Conservation (phyloP, 495 filamentous ascomycete genomes). For the Hypoxylon cercidicola region DNA sequence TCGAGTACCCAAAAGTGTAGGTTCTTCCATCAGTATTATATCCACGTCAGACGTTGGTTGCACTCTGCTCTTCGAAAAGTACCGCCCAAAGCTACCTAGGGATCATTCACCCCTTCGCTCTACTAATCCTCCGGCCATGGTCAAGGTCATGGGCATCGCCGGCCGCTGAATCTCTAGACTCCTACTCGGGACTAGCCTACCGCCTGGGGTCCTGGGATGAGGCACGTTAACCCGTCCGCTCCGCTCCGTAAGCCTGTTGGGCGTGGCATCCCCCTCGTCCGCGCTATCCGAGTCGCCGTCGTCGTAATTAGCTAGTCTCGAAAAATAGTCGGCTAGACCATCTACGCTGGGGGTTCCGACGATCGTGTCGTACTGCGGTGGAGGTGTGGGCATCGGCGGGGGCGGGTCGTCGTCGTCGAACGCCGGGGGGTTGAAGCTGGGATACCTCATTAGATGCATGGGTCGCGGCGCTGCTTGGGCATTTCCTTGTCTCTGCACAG, state of each 20-base stretch:
- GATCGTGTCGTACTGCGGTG: slow-evolving; percentile 86
- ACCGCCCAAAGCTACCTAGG: neutral
- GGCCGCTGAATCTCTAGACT: slow-evolving; percentile 60
- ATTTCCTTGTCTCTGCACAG: slow-evolving; percentile 41
- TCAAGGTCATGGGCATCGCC: slow-evolving; percentile 47
- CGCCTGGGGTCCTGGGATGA: slow-evolving; percentile 65
- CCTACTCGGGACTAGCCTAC: slow-evolving; percentile 56
- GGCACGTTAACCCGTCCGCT: slow-evolving; percentile 63
- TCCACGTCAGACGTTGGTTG: neutral
- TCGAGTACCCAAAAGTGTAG: slow-evolving; percentile 8
- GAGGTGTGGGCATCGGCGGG: slow-evolving; percentile 78
- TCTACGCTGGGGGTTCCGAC: slow-evolving; percentile 83
- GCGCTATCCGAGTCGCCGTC: slow-evolving; percentile 48
- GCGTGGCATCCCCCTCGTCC: slow-evolving; percentile 51
- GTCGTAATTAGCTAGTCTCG: slow-evolving; percentile 60
- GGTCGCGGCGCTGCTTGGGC: slow-evolving; percentile 61
- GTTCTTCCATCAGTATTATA: slow-evolving; percentile 5
- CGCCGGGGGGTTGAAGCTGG: slow-evolving; percentile 89
- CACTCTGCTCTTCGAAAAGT: neutral
- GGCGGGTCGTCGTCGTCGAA: slow-evolving; percentile 92
- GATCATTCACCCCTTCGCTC: slow-evolving; percentile 34
- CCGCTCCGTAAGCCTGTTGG: slow-evolving; percentile 52
- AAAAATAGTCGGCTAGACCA: slow-evolving; percentile 91
- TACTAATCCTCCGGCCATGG: slow-evolving; percentile 34
- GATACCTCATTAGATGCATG: slow-evolving; percentile 88